Evolutionary conservation across 306 rosid species (phyloP).

Genomic region (Castanopsis chinensis): DNA sequence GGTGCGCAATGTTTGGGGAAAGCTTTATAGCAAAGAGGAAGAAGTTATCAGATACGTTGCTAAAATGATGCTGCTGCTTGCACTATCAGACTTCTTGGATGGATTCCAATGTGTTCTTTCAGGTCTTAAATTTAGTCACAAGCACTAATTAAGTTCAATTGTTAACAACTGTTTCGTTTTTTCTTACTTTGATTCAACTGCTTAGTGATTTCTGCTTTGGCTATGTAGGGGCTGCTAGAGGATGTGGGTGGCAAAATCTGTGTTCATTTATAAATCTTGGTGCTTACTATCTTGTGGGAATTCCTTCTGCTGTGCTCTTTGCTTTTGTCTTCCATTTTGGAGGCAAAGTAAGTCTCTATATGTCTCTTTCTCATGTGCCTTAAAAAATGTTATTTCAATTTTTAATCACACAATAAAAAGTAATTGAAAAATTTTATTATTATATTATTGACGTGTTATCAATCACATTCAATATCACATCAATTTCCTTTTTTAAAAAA

Average conservation of each 20-base stretch:
- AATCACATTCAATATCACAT: too few relatives aligned
- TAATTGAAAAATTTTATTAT: too few relatives aligned
- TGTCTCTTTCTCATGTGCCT: not conserved
- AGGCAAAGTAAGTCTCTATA: conserved; percentile 42
- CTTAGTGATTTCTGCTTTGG: conserved; percentile 4
- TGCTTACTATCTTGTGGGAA: conserved; percentile 59
- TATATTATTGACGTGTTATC: too few relatives aligned
- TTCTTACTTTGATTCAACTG: not conserved
- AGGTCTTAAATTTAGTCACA: conserved; percentile 29
- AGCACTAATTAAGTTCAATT: not conserved
- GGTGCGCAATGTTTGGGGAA: conserved; percentile 50
- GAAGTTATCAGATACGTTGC: conserved; percentile 53
- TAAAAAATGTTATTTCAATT: too few relatives aligned
- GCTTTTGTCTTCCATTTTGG: conserved; percentile 56
- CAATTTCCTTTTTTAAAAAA: too few relatives aligned
- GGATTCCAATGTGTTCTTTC: conserved; percentile 70
- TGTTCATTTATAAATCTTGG: conserved; percentile 58
- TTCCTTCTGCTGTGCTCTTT: conserved; percentile 51
- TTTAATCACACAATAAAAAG: too few relatives aligned
- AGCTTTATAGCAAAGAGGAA: conserved; percentile 52
- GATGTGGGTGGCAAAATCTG: conserved; percentile 74
- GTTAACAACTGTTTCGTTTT: not conserved
- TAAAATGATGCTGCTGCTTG: conserved; percentile 57
- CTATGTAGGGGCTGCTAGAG: conserved; percentile 60
- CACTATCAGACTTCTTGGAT: conserved; percentile 61